Base-by-base conservation (phyloP, 768 basidiomycete species). In the Wakefieldia striispora region DNA sequence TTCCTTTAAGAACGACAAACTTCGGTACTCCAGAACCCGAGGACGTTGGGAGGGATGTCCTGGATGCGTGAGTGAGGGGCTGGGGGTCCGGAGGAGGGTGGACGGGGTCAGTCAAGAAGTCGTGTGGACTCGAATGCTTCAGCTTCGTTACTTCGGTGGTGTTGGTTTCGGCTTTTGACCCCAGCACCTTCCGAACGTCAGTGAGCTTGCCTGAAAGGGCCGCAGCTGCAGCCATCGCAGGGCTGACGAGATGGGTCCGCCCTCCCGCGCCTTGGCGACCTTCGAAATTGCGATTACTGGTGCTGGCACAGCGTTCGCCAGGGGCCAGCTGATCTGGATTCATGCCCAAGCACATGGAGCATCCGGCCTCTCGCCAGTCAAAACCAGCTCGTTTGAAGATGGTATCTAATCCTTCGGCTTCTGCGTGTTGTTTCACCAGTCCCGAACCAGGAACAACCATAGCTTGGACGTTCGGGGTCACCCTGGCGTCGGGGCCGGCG, bases 301-400 rank as follows among this genome's bases (percentile, higher is more conserved):
- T 95, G 57, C 89, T 91, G 10, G 92, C 92, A 61, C 92, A 95
- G 38, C 92, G 85, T 62, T 86, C 79, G 13, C 87, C 84, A 2
- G 91, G 89, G 16, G 79, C 76, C 43, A 95, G 74, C 62, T 93
- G 90, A 69, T 95, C 92, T 12, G 91, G 89, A 69, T 95, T 95
- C 92, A 95, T 95, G 36, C 91, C 92, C 57, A 95, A 70, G 71
- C 92, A 95, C 92, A 95, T 95, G 14, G 92, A 95, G 65, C 92
- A 95, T 29, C 92, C 92, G 27, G 92, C 92, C 69, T 95, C 92
- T 44, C 92, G 81, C 92, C 92, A 95, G 62, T 95, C 92, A 62
- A 94, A 95, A 27, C 92, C 92, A 31, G 92, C 92, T 38, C 87
- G 85, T 65, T 84, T 89, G 76, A 95, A 91, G 58, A 95, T 75